phyloP scores from a whole-genome alignment of 2,329 filamentous ascomycete genomes.

The Verticillium dahliae region DNA sequence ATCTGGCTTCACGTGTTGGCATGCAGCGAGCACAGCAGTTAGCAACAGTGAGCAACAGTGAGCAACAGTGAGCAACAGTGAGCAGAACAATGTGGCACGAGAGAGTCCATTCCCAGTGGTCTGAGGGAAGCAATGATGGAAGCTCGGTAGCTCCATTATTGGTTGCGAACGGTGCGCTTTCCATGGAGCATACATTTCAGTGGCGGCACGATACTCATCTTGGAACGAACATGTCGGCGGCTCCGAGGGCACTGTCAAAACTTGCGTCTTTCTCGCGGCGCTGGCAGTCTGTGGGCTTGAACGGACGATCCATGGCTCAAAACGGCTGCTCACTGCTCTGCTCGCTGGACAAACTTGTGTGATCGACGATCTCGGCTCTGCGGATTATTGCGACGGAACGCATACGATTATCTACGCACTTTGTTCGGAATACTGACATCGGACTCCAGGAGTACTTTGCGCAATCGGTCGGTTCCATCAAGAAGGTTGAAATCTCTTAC shows the following conservation, averaged over 20 bases:
- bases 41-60: constrained; percentile 30
- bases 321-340: constrained; percentile 26
- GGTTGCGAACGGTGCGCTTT: not conserved
- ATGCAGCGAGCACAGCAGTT: constrained; percentile 46
- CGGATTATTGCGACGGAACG: constrained; percentile 4
- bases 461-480: constrained; percentile 82
- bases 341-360: constrained; percentile 17
- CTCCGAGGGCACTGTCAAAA: not conserved
- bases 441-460: constrained; percentile 88
- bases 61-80: constrained; percentile 16
- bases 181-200: not conserved
- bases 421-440: constrained; percentile 57
- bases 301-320: not conserved
- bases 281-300: not conserved
- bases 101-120: not conserved
- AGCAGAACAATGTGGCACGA: not conserved
- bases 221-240: not conserved
- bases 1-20: constrained; percentile 3
- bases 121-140: not conserved
- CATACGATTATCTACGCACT: constrained; percentile 19
- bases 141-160: not conserved
- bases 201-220: not conserved
- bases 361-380: not conserved
- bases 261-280: not conserved
- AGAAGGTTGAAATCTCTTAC: constrained; percentile 86